Evolutionary conservation across 108 stramenopile species (phyloP), one percentile per base, ranked within the genome.

Genomic region (Stephanodiscus triporus): DNA sequence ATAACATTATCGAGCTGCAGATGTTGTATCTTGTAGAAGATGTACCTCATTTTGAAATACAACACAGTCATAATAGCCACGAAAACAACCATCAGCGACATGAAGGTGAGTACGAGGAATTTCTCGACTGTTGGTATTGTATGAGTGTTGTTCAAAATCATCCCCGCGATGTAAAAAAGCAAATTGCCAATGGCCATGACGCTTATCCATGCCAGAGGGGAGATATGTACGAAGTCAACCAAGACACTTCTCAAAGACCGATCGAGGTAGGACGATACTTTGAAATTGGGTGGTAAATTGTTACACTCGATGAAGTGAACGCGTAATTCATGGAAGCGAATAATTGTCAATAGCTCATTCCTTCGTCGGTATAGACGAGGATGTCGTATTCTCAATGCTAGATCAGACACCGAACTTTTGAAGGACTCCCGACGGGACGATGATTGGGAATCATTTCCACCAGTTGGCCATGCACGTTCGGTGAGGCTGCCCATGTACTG

Each of bases 271-370:
- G 87, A 86, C 6, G 88, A 87, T 5, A 96, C 85, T 72, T 88
- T 88, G 49, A 96, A 80, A 26, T 82, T 90, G 13, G 85, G 67
- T 3, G 90, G 87, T 9, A 96, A 63, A 20, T 89, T 80, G 69
- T 96, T 88, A 38, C 78, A 59, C 59, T 90, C 77, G 59, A 96
- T 79, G 61, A 96, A 96, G 48, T 96, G 90, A 20, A 85, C 70
- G 5, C 92, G 88, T 9, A 96, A 77, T 70, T 93, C 87, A 66
- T 96, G 95, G 63, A 93, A 96, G 22, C 87, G 84, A 30, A 94
- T 83, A 63, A 90, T 90, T 0, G 92, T 81, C 19, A 93, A 78
- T 13, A 96, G 68, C 20, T 73, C 56, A 37, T 83, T 57, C 66
- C 86, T 88, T 45, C 75, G 70, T 19, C 71, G 48, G 26, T 48